A percentile compares a stretch with the other conserved stretches of the same genome.
phyloP scores from a whole-genome alignment of 2,329 filamentous ascomycete species.

The Hymenoscyphus albidus region DNA sequence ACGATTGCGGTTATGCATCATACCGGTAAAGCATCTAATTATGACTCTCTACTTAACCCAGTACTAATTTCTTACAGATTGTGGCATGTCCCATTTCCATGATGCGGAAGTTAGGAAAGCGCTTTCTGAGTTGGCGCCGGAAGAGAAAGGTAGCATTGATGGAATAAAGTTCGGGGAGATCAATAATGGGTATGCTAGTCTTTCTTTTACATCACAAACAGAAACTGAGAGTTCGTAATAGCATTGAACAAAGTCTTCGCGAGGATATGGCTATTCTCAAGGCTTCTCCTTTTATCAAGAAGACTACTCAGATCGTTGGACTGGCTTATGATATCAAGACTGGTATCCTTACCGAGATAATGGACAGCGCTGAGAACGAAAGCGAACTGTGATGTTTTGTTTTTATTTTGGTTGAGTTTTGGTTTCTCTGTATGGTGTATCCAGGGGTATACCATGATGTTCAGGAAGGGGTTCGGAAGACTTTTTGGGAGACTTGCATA shows the following conservation, averaged over 20 bases:
- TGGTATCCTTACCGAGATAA: constrained; percentile 19
- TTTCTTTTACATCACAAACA: background rate
- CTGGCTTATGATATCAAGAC: constrained; percentile 23
- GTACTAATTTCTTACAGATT: constrained; percentile 17
- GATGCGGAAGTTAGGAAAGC: constrained; percentile 19
- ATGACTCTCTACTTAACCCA: background rate
- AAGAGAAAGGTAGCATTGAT: constrained; percentile 16
- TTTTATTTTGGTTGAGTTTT: background rate
- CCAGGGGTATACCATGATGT: too few relatives aligned
- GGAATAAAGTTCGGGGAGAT: constrained; percentile 23
- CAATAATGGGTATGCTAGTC: constrained; percentile 13
- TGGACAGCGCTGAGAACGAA: constrained; percentile 9
- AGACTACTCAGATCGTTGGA: constrained; percentile 23
- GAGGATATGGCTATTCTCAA: constrained; percentile 23
- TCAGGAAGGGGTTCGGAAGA: too few relatives aligned
- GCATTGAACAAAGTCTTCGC: constrained; percentile 22
- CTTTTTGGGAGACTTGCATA: background rate
- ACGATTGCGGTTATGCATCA: constrained; percentile 28
- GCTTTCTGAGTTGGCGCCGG: constrained; percentile 19
- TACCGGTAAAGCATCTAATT: constrained; percentile 15
- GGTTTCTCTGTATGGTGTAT: too few relatives aligned
- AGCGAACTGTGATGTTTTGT: constrained; percentile 10
- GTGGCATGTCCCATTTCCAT: constrained; percentile 25
- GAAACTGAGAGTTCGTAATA: constrained; percentile 1
- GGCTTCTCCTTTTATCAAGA: constrained; percentile 25